Percentiles rank a stretch among this genome's conserved stretches.
These are phyloP conservation scores for Magnusiomyces magnusii DNA, from an alignment of 1,139 yeast genomes.

Conservation along the genomic window DNA sequence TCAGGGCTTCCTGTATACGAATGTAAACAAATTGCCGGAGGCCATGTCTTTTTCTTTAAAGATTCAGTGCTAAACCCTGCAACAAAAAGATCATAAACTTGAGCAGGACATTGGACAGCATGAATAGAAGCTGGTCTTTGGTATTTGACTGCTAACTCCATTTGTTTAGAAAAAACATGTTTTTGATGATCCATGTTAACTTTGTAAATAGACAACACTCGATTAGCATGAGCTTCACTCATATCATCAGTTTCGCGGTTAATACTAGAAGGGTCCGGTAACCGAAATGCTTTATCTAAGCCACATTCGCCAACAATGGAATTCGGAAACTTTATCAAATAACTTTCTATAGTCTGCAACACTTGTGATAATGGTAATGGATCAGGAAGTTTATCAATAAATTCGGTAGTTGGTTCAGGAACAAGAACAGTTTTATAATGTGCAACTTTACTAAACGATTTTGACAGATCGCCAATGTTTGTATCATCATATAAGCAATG, in stretches of 20 bases:
- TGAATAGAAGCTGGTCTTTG: constrained; percentile 63
- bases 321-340: constrained; percentile 27
- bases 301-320: constrained; percentile 80
- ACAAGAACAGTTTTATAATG: constrained; percentile 52
- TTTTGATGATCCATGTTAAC: constrained; percentile 62
- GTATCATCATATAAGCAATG: constrained; percentile 46
- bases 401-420: constrained; percentile 37
- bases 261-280: constrained; percentile 42
- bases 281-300: constrained; percentile 63
- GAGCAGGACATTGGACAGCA: constrained; percentile 72
- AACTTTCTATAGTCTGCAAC: constrained; percentile 31
- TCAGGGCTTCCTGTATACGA: constrained; percentile 82
- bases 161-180: constrained; percentile 42
- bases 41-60: constrained; percentile 15
- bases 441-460: constrained; percentile 23
- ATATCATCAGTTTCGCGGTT: not conserved
- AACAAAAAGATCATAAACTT: constrained; percentile 32
- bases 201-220: constrained; percentile 35
- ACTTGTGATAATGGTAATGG: constrained; percentile 46
- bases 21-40: constrained; percentile 52
- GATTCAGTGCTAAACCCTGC: not conserved
- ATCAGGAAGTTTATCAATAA: constrained; percentile 49
- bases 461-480: constrained; percentile 2
- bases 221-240: constrained; percentile 26
- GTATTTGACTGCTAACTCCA: constrained; percentile 46